Evolutionary conservation across 208 protist species (phyloP).

Genomic region (Blastocrithidia nonstop): DNA sequence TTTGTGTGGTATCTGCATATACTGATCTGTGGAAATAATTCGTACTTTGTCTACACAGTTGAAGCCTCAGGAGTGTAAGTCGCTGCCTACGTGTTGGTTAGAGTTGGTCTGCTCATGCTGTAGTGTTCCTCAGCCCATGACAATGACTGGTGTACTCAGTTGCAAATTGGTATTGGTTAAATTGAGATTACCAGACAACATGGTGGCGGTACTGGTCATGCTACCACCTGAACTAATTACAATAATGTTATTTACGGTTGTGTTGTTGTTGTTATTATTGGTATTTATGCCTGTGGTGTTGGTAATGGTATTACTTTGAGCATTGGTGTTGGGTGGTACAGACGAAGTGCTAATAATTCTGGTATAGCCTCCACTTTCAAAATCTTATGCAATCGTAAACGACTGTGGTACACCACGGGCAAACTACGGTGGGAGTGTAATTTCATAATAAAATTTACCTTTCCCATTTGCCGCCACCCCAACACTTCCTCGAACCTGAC

Average conservation of each 20-base stretch:
- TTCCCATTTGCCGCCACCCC: slow-evolving; percentile 39
- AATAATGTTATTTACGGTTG: not conserved
- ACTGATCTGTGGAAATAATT: slow-evolving; percentile 59
- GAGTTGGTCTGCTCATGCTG: slow-evolving; percentile 69
- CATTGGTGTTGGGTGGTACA: no score
- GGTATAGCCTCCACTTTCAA: no score
- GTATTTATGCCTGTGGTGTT: slow-evolving; percentile 7
- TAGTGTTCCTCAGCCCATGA: slow-evolving; percentile 82
- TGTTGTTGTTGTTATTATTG: slow-evolving; percentile 5
- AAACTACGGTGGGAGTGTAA: slow-evolving; percentile 48
- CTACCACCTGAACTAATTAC: no score
- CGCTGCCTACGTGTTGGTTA: slow-evolving; percentile 70
- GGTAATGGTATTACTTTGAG: no score
- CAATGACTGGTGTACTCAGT: slow-evolving; percentile 15
- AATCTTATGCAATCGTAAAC: no score
- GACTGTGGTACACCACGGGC: no score
- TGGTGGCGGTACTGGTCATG: no score
- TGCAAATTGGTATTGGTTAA: no score
- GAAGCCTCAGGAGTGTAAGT: slow-evolving; percentile 81
- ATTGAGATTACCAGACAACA: no score
- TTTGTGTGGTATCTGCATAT: slow-evolving; percentile 10
- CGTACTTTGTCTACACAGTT: slow-evolving; percentile 67
- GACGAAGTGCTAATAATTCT: no score
- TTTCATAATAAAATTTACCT: slow-evolving; percentile 66
- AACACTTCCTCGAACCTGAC: slow-evolving; percentile 75